Conservation (phyloP, 2,329 filamentous ascomycete species). For the Trichoderma sp. region DNA sequence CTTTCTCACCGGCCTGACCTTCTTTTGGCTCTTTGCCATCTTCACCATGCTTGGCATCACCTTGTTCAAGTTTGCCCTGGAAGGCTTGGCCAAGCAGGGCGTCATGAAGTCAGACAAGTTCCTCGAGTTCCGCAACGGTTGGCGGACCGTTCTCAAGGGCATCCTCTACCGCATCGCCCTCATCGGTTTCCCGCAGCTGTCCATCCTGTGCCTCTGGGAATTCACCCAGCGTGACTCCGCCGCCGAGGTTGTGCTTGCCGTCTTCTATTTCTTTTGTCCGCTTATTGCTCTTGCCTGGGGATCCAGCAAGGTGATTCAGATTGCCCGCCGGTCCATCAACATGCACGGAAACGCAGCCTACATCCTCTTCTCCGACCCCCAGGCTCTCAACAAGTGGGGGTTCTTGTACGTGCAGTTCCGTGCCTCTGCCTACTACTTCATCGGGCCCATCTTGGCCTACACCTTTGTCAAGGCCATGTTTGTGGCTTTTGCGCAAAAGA, state of each 20-base stretch:
- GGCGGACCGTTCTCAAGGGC: constrained; percentile 89
- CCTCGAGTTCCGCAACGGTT: constrained; percentile 89
- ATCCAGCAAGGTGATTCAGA: constrained; percentile 82
- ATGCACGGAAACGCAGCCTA: constrained; percentile 98
- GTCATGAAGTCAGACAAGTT: constrained; percentile 86
- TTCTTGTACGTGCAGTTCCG: constrained; percentile 98
- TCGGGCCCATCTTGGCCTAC: constrained; percentile 77
- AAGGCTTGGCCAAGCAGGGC: constrained; percentile 71
- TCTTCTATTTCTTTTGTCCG: constrained; percentile 86
- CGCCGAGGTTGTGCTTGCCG: constrained; percentile 81
- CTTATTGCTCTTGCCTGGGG: constrained; percentile 79
- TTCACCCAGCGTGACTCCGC: constrained; percentile 83
- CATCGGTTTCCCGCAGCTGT: constrained; percentile 90
- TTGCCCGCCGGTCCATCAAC: constrained; percentile 82
- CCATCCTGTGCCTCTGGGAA: constrained; percentile 90
- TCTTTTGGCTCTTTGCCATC: constrained; percentile 83
- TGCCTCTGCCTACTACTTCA: constrained; percentile 93
- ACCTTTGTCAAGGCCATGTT: constrained; percentile 87
- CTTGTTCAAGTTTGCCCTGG: constrained; percentile 70
- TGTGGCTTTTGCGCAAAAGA: constrained; percentile 72
- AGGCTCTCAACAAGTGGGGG: constrained; percentile 94
- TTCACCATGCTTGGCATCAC: constrained; percentile 60
- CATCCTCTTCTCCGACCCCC: constrained; percentile 92
- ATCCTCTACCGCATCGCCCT: constrained; percentile 89
- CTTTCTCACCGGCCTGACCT: constrained; percentile 86